Conservation (phyloP, 2,329 filamentous ascomycete genomes). For the Blumeria hordei region DNA sequence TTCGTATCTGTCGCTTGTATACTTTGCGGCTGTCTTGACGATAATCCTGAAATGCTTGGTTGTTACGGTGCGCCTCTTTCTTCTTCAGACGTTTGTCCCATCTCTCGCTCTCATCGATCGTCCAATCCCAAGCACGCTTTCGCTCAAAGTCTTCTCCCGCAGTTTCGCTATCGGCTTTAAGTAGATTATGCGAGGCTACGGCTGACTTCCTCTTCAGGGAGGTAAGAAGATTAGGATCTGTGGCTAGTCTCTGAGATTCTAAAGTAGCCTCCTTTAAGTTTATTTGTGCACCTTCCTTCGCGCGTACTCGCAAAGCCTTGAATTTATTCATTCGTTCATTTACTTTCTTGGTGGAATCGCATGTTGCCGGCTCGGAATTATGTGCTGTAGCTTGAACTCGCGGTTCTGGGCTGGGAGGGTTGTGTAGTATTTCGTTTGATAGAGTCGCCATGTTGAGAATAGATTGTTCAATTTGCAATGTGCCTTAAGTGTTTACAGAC, state of each 20-base stretch:
- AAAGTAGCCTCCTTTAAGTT: slow-evolving; percentile 69
- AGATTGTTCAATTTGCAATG: no score
- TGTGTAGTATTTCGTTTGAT: no score
- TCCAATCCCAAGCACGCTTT: slow-evolving; percentile 98
- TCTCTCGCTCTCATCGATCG: slow-evolving; percentile 71
- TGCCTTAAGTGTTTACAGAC: no score
- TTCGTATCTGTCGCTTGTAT: slow-evolving; percentile 73
- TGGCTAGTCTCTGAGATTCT: slow-evolving; percentile 56
- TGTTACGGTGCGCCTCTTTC: slow-evolving; percentile 56
- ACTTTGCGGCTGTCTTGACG: slow-evolving; percentile 69
- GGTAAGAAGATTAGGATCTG: slow-evolving; percentile 53
- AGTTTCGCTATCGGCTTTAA: slow-evolving; percentile 76
- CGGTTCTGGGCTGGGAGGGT: no score
- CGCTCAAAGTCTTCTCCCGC: slow-evolving; percentile 83
- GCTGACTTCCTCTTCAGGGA: slow-evolving; percentile 68
- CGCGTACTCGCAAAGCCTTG: slow-evolving; percentile 64
- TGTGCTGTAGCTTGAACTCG: no score
- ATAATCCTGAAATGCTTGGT: slow-evolving; percentile 80
- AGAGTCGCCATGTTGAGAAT: no score
- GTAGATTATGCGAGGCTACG: slow-evolving; percentile 71
- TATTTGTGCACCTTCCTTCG: slow-evolving; percentile 42
- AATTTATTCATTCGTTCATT: slow-evolving; percentile 58
- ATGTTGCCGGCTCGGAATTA: no score
- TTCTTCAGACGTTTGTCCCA: slow-evolving; percentile 86
- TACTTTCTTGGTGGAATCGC: slow-evolving; percentile 19